Evolutionary conservation across 139 green algal genomes (phyloP), one percentile per base, ranked within the genome.

Genomic region (Raphidocelis subcapitata): DNA sequence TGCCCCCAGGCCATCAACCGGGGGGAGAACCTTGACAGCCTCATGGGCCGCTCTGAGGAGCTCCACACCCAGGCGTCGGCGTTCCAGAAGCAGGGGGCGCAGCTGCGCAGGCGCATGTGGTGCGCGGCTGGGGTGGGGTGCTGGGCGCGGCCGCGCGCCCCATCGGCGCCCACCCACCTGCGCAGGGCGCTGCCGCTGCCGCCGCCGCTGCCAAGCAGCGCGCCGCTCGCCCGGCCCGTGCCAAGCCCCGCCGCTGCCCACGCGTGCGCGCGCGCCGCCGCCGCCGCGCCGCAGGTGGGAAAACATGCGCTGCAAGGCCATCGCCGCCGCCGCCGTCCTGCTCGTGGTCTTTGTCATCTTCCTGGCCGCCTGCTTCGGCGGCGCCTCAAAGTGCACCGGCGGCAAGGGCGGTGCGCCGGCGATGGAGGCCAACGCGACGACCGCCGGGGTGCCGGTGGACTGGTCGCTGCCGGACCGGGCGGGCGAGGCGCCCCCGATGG

Each of bases 31-130:
- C n/a, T n/a, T n/a, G n/a, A n/a, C n/a, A n/a, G n/a, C n/a, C n/a
- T n/a, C n/a, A n/a, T n/a, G n/a, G n/a, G n/a, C n/a, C n/a, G n/a
- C n/a, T n/a, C n/a, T n/a, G n/a, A n/a, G n/a, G n/a, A n/a, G n/a
- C n/a, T n/a, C n/a, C n/a, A n/a, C n/a, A n/a, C n/a, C 36, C 75
- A 88, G 82, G 86, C 81, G 1, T 73, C 84, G 46, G 36, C 82
- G 59, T 89, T 91, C 72, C 86, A 89, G 63, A 72, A 80, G 18
- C 80, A 85, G 46, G 91, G 91, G 3, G 67, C 80, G 21, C 65
- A 84, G 62, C 84, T 97, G 52, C 80, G 90, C 24, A 84, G 72
- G 55, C 84, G 83, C 35, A 95, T 97, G 92, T 97, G 92, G 89
- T 94, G n/a, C n/a, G n/a, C n/a, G n/a, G n/a, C n/a, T n/a, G n/a